phyloP scores from a whole-genome alignment of 306 rosid genomes.

The Phaseolus lunatus region DNA sequence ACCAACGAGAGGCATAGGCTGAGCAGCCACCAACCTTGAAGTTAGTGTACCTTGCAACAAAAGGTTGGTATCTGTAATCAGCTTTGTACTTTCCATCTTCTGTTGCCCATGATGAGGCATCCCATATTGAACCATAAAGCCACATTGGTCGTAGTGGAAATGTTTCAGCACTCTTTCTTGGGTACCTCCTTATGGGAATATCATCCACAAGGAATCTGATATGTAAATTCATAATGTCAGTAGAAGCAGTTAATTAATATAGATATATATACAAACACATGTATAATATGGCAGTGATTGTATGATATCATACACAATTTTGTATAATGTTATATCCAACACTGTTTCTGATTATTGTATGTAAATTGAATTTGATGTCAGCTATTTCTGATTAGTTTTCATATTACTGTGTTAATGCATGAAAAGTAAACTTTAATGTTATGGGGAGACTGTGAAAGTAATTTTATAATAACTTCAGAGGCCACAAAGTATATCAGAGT shows the following conservation, averaged over 20 bases:
- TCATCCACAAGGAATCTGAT: conserved; percentile 95
- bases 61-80: conserved; percentile 89
- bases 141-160: conserved; percentile 97
- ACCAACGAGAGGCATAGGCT: conserved; percentile 71
- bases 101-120: conserved; percentile 99
- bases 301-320: not conserved
- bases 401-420: not conserved
- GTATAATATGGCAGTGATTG: not conserved
- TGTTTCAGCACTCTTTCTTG: conserved; percentile 68
- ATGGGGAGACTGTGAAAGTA: not conserved
- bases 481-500: conserved; percentile 21
- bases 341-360: not conserved
- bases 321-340: not conserved
- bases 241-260: not conserved
- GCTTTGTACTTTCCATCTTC: conserved; percentile 98
- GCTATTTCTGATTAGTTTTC: not conserved
- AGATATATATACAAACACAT: no score
- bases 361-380: not conserved
- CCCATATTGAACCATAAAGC: conserved; percentile 98
- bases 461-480: conserved; percentile 17
- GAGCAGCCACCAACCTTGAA: conserved; percentile 90
- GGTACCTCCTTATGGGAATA: conserved; percentile 93
- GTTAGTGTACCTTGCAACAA: conserved; percentile 75
- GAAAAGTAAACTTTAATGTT: not conserved
- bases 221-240: conserved; percentile 30